phyloP scores from a whole-genome alignment of 1,284 basidiomycete species.

The Termitomyces sp. region DNA sequence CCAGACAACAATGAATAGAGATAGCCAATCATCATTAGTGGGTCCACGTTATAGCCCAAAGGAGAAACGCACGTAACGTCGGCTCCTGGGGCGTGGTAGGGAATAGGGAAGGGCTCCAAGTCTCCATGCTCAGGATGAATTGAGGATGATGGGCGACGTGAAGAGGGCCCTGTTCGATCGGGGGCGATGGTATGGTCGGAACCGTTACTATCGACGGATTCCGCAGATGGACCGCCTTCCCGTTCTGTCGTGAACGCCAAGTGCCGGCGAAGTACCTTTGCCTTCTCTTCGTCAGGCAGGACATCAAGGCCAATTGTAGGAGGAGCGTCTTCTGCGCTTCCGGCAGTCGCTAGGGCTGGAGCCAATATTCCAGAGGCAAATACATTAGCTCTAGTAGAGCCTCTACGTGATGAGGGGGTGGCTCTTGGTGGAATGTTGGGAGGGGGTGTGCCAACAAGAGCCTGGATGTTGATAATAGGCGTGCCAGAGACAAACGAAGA shows the following conservation, averaged over 20 bases:
- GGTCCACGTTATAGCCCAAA: background rate
- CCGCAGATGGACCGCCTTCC: constrained; percentile 24
- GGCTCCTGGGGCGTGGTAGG: constrained; percentile 79
- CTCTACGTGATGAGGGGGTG: constrained; percentile 11
- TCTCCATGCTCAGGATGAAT: constrained; percentile 34
- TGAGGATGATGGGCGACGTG: constrained; percentile 32
- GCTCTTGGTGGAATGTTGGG: constrained; percentile 54
- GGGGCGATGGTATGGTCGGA: constrained; percentile 22
- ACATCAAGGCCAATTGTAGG: constrained; percentile 44
- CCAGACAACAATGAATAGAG: background rate
- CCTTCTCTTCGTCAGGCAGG: constrained; percentile 78
- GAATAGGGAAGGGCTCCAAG: constrained; percentile 74
- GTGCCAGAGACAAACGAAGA: constrained; percentile 26
- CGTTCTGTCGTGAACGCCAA: constrained; percentile 75
- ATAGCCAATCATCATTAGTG: constrained; percentile 4
- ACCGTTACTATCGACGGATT: constrained; percentile 25
- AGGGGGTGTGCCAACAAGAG: constrained; percentile 53
- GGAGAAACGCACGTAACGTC: constrained; percentile 75
- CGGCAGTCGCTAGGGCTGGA: constrained; percentile 16
- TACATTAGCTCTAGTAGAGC: constrained; percentile 17
- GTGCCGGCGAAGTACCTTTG: constrained; percentile 73
- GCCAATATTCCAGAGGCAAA: constrained; percentile 12
- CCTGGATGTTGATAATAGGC: constrained; percentile 36
- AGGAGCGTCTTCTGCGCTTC: constrained; percentile 26
- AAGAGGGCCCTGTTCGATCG: constrained; percentile 15